Evolutionary conservation across 768 basidiomycete genomes (phyloP).

Genomic region (Gymnopilus dilepis): DNA sequence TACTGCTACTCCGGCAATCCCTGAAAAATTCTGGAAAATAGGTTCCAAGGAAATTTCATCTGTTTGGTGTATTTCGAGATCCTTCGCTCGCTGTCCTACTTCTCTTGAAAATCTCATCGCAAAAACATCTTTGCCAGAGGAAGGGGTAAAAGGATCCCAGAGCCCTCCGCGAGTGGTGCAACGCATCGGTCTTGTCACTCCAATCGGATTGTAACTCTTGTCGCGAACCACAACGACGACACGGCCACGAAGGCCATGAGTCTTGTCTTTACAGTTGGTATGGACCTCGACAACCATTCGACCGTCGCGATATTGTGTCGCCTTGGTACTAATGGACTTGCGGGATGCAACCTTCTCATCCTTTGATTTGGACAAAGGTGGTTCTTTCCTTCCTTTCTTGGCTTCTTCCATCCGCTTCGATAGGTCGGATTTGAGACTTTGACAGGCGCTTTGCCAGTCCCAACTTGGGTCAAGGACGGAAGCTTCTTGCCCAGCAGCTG

Average conservation of each 20-base stretch:
- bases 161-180: background rate
- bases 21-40: background rate
- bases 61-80: background rate
- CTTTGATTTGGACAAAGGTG: background rate
- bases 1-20: background rate
- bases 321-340: constrained; percentile 2
- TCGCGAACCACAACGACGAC: background rate
- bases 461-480: background rate
- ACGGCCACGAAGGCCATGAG: background rate
- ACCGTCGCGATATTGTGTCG: background rate
- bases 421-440: background rate
- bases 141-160: background rate
- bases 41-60: background rate
- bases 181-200: background rate
- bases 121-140: background rate
- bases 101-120: background rate
- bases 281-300: background rate
- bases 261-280: background rate
- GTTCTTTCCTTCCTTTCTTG: background rate
- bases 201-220: background rate
- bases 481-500: background rate
- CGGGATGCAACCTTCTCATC: background rate
- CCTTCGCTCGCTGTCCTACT: background rate
- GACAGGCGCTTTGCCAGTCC: background rate
- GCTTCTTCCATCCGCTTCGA: background rate